Conservation (phyloP, 2,329 filamentous ascomycete genomes). For the Curvularia sp. region DNA sequence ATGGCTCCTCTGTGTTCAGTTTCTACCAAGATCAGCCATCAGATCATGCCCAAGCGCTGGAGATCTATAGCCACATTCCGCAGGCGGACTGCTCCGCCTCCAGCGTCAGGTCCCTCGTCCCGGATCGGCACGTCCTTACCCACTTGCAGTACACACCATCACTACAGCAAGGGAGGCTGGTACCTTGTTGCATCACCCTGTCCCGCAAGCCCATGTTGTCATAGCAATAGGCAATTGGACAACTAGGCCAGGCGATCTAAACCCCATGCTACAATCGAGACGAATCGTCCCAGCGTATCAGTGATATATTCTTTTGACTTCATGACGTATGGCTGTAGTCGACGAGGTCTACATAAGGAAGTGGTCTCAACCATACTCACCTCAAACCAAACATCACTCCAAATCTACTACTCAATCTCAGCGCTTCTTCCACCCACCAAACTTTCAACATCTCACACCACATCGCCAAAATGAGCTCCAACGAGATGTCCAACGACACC, state of each 20-base stretch:
- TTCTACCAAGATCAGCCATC: background rate
- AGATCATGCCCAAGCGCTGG: conserved; percentile 2
- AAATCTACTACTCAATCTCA: background rate
- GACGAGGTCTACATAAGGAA: conserved; percentile 10
- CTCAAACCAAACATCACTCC: background rate
- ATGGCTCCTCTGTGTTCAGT: background rate
- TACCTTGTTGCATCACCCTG: conserved; percentile 5
- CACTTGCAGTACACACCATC: conserved; percentile 13
- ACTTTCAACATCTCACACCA: background rate
- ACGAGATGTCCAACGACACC: conserved; percentile 44
- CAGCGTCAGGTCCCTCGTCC: conserved; percentile 15
- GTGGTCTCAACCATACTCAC: background rate
- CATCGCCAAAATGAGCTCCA: conserved; percentile 38
- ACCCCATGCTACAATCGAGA: too few relatives aligned
- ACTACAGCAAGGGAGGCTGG: conserved; percentile 12
- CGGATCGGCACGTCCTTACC: conserved; percentile 25
- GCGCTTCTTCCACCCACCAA: background rate
- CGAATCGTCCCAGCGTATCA: background rate
- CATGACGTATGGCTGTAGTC: conserved; percentile 8
- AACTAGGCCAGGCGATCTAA: too few relatives aligned
- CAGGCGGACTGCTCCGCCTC: conserved; percentile 21
- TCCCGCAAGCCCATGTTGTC: conserved; percentile 31
- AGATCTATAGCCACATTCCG: conserved; percentile 1
- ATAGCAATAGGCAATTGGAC: conserved; percentile 2
- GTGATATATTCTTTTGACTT: background rate